Percentiles rank a stretch among this genome's conserved stretches.
These are phyloP conservation scores for Ceratocystis ficicola DNA, from an alignment of 2,329 filamentous ascomycete species.

Conservation along the genomic window DNA sequence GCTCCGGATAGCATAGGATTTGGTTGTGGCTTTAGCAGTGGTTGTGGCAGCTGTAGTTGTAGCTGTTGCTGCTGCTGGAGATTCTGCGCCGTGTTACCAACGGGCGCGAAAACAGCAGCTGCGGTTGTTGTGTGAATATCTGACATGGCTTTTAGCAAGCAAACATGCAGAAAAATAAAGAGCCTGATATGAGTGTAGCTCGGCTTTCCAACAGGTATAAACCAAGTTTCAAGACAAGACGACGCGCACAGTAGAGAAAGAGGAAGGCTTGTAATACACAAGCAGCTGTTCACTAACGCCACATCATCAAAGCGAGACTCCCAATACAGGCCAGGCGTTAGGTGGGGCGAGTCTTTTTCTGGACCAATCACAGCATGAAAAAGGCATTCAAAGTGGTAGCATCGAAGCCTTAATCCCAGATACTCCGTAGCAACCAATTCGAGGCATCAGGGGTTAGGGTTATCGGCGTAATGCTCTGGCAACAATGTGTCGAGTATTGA, in stretches of 20 bases:
- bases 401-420: not conserved
- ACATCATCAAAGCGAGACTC: not conserved
- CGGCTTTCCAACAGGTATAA: not conserved
- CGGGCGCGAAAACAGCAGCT: not conserved
- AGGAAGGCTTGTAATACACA: not conserved
- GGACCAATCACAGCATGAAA: not conserved
- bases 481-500: no score
- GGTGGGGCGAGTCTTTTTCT: not conserved
- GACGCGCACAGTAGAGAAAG: not conserved
- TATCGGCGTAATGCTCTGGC: not conserved
- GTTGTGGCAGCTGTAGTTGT: no score
- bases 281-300: constrained; percentile 1
- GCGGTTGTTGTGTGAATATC: not conserved
- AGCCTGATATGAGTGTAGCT: not conserved
- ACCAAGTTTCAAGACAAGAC: not conserved
- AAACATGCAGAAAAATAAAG: no score
- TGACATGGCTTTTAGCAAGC: not conserved
- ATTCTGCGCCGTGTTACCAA: not conserved
- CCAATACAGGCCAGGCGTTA: not conserved
- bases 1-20: no score
- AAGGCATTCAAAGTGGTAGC: not conserved
- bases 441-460: not conserved
- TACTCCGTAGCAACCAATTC: not conserved
- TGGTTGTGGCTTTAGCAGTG: no score
- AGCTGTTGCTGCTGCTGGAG: not conserved